Base-by-base conservation (phyloP, 805 yeast species). In the Candida patagonica region DNA sequence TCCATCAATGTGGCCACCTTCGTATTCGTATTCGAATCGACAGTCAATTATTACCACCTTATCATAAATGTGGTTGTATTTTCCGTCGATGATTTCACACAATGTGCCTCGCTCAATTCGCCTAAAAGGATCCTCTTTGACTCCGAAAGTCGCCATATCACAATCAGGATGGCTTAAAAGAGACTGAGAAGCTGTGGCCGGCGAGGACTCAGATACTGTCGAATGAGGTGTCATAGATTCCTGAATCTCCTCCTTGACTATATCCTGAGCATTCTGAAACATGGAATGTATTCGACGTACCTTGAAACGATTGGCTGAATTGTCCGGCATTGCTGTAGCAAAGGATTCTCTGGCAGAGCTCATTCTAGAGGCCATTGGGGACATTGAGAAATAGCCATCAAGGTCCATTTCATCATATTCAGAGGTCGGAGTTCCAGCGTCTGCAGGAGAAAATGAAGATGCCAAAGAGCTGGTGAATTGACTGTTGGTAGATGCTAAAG, bases 1-100 rank as follows among this genome's bases (percentile, higher is more conserved):
- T 35, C 81, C 79, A 35, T 70, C 73, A 35, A 92, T 85, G 60
- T 92, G 98, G 22, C 98, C 98, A 24, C 97, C 97, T 30, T 74
- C 68, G 59, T 67, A 92, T 61, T 92, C 98, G 63, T 89, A 89
- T 51, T 79, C 85, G 56, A 92, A 92, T 40, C 98, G 74, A 56
- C 97, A 87, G 62, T 92, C 98, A 7, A 92, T 66, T 13, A 92
- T 65, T 6, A 73, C 50, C 30, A 72, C 62, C 25, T 74, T 73
- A 44, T 76, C 76, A 52, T 78, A 86, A 37, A 62, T 63, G 17
- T 68, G 59, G 12, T 59, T 47, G 63, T 68, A 62, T 55, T 71
- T 48, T 35, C 85, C 84, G 42, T 70, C 73, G 42, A 83, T 58
- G 34, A 80, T 71, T 35, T 66, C 70, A 51, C 70, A 70, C 57